Evolutionary conservation across 768 basidiomycete genomes (phyloP).

Genomic region (Rhizopogon salebrosus): DNA sequence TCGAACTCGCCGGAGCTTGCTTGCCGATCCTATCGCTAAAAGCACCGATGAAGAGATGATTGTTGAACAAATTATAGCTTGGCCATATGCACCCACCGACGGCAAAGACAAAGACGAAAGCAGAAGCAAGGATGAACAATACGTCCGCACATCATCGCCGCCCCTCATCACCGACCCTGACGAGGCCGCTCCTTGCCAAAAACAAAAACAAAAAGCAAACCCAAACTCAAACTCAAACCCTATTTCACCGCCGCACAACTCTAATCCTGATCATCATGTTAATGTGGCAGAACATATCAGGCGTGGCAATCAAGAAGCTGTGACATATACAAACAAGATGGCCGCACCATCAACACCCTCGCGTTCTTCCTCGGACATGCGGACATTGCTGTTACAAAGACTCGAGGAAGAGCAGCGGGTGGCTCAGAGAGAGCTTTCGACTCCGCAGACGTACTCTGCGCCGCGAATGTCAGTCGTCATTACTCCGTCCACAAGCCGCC

Average conservation of each 20-base stretch:
- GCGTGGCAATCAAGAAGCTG: constrained; percentile 1
- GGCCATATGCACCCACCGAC: constrained; percentile 23
- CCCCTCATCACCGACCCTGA: neutral
- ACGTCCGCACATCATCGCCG: constrained; percentile 1
- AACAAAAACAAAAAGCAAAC: no score
- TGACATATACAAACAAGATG: neutral
- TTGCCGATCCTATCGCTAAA: neutral
- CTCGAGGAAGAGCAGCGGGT: constrained; percentile 39
- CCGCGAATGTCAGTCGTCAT: constrained; percentile 5
- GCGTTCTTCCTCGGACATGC: no score
- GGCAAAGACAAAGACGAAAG: neutral
- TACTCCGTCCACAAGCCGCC: no score
- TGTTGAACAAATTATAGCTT: constrained; percentile 22
- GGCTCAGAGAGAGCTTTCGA: constrained; percentile 16
- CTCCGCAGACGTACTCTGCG: no score
- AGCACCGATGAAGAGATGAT: neutral
- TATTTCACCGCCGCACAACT: neutral
- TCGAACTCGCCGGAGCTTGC: neutral
- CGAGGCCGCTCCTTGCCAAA: neutral
- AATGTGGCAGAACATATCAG: neutral
- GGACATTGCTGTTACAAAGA: constrained; percentile 35
- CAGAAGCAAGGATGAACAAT: constrained; percentile 6
- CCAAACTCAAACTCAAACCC: neutral
- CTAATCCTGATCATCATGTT: neutral
- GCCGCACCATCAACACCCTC: neutral